Evolutionary conservation across 2,329 filamentous ascomycete genomes (phyloP), one percentile per base, ranked within the genome.

Genomic region (Sclerotinia trifoliorum): DNA sequence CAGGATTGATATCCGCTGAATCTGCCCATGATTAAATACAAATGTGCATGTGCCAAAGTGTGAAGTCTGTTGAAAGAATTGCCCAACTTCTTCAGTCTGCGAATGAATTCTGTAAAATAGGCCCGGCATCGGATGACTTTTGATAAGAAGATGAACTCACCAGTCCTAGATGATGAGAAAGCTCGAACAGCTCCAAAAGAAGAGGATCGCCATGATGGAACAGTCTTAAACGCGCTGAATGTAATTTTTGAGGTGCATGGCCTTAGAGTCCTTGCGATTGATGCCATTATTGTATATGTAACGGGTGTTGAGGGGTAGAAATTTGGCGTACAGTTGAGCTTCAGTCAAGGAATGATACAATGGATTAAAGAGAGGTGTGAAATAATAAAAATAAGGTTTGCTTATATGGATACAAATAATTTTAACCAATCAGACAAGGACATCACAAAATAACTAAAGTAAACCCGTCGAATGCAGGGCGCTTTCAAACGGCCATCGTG

Each of bases 191-290:
- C 65, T 70, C 74, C 69, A 76, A 77, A 76, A 73, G 79, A 70
- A 73, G 73, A 71, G 21, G 68, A 60, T 49, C 68, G 65, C 71
- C 71, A 77, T 72, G 73, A 68, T 60, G 72, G 63, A 62, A 69
- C 65, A n/a, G 51, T 71, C 51, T 66, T 69, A 32, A 69, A 71
- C 17, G 74, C 68, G 24, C 64, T 71, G 21, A 67, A 64, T 5
- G 70, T 58, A 44, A 78, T 57, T 57, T 71, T 71, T n/a, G 71
- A 71, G 67, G 75, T 75, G 48, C 73, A 74, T 77, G 79, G 80
- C 74, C 80, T 74, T 75, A 79, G 70, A 74, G 75, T 72, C 75
- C 85, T 83, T 76, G 83, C 83, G 80, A 89, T 84, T 80, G 86
- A 88, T 73, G 86, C 85, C 86, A 88, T 88, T 79, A 76, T 55